Evolutionary conservation across 2,329 filamentous ascomycete species (phyloP).

Genomic region (Diaporthe vexans): DNA sequence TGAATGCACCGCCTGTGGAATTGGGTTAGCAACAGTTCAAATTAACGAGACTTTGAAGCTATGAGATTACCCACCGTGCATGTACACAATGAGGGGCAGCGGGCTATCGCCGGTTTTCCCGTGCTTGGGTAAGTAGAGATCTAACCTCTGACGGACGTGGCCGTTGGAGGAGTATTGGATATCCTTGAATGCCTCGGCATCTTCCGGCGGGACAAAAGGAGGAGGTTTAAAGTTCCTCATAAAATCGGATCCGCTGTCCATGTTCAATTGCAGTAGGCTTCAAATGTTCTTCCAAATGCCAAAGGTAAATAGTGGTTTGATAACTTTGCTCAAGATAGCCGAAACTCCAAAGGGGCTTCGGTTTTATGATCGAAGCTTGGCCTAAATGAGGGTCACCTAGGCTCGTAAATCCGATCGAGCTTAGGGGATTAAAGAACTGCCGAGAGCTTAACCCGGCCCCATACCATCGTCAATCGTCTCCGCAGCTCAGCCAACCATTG

Average conservation of each 20-base stretch:
- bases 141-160: conserved; percentile 38
- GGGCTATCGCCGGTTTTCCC: background rate
- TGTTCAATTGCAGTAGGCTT: background rate
- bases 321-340: no score
- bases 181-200: conserved; percentile 36
- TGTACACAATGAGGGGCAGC: conserved; percentile 39
- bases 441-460: background rate
- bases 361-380: background rate
- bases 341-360: background rate
- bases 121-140: conserved; percentile 39
- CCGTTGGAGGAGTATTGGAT: conserved; percentile 38
- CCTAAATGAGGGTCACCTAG: background rate
- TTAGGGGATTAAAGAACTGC: conserved; percentile 6
- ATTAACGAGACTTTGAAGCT: no score
- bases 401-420: background rate
- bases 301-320: background rate
- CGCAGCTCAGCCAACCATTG: background rate
- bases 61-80: conserved; percentile 24
- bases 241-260: background rate
- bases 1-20: conserved; percentile 37
- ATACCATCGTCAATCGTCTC: background rate
- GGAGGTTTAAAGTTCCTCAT: conserved; percentile 29
- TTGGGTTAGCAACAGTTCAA: background rate
- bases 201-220: conserved; percentile 34
- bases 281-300: no score